Evolutionary conservation across 768 basidiomycete species (phyloP), one percentile per base, ranked within the genome.

Genomic region (Mycena latifolia): DNA sequence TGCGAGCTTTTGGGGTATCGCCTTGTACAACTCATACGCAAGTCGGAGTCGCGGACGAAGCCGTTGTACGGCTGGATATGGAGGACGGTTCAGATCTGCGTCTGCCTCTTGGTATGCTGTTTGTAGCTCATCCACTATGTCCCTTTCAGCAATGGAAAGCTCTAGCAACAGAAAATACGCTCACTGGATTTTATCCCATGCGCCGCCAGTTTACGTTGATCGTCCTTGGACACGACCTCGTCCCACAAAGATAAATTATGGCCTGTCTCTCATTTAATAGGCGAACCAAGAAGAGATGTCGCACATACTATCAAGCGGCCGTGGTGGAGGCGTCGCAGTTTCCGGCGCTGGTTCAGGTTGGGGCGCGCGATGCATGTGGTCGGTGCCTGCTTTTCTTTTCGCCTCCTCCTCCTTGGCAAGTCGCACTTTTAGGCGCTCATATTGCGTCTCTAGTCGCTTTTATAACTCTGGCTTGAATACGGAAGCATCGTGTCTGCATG

Each of bases 121-220:
- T 43, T 73, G 71, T 37, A 78, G 55, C 50, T 74, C 66, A 17
- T 79, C 73, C 65, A 78, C 78, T 78, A 58, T 15, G 18, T 50
- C 18, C 14, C 17, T 55, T 27, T 59, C 52, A 41, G 27, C 51
- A 22, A n/a, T 15, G 31, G 18, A 63, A 41, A 51, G 14, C 20
- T 41, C 18, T 29, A 10, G 9, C 10, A 33, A 29, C 37, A 24
- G 20, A 27, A n/a, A 14, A 25, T 22, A 39, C 17, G 67, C 77
- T 37, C 69, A 79, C 79, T 60, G 46, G 77, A 73, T 66, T 62
- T 66, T 55, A 80, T 78, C 10, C 73, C 74, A 63, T 75, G 58
- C 39, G 57, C 61, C 2, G 67, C 72, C 10, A 80, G 69, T 61
- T 69, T 62, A 15, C 62, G 61, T 50, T 74, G 77, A 65, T 78